Percentiles rank a stretch among this genome's conserved stretches.
phyloP scores from a whole-genome alignment of 805 yeast species.

The Candida silvatica region DNA sequence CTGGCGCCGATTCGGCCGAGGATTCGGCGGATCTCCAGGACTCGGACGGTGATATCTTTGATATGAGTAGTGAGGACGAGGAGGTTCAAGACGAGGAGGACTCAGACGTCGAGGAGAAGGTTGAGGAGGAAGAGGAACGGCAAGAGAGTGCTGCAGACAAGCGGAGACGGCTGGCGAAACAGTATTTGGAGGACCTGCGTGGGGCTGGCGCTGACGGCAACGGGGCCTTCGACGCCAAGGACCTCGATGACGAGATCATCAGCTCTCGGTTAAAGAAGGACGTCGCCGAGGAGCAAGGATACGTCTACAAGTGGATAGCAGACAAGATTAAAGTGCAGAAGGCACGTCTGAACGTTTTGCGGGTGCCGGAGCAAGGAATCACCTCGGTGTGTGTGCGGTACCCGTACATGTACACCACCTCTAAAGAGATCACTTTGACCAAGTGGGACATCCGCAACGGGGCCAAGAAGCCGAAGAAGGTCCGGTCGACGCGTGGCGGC shows the following conservation, averaged over 20 bases:
- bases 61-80: constrained; percentile 13
- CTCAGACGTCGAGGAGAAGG: constrained; percentile 18
- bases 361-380: constrained; percentile 54
- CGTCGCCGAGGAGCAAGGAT: constrained; percentile 85
- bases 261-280: constrained; percentile 75
- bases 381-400: constrained; percentile 47
- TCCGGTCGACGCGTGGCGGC: constrained; percentile 63
- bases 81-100: constrained; percentile 16
- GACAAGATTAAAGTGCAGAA: constrained; percentile 37
- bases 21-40: constrained; percentile 25
- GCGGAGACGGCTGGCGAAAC: constrained; percentile 89
- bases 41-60: no score
- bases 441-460: constrained; percentile 66
- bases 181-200: constrained; percentile 75
- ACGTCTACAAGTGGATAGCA: constrained; percentile 61
- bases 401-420: constrained; percentile 66
- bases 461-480: constrained; percentile 51
- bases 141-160: constrained; percentile 80
- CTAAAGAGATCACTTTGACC: constrained; percentile 72
- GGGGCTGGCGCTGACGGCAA: constrained; percentile 17
- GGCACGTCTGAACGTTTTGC: constrained; percentile 30
- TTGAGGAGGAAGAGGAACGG: constrained; percentile 29
- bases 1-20: constrained; percentile 22
- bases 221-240: constrained; percentile 76
- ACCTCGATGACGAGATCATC: constrained; percentile 80